Evolutionary conservation across 2,329 filamentous ascomycete genomes (phyloP), one percentile per base, ranked within the genome.

Genomic region (Penicillium capsulatum): DNA sequence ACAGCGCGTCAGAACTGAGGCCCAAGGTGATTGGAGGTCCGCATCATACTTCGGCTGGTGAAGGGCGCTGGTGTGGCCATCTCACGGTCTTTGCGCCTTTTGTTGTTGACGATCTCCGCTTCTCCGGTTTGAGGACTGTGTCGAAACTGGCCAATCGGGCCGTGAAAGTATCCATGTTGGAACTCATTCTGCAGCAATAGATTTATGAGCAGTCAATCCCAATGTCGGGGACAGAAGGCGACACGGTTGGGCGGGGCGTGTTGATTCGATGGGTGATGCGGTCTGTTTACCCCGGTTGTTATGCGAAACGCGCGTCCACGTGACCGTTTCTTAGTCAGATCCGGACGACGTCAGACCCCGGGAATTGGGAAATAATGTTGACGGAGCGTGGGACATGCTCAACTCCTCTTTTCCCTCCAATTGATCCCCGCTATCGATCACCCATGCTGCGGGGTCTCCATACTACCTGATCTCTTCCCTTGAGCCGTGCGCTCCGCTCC

Each of bases 101-200:
- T 34, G 73, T 73, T 42, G 74, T 78, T 9, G 86, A 92, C 19
- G 77, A 74, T 60, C 86, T 77, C 56, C 86, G 81, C 64, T 87
- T 87, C 26, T 76, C 69, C 9, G 77, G 75, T 29, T 61, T 59
- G 38, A 85, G 76, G 2, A 78, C 66, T 38, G 72, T 72, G 35
- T 84, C 76, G 64, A 97, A 98, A 8, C 88, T 91, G 20, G 81
- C 81, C 24, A 96, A 69, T 33, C 92, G 86, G 54, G 81, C 83
- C 50, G 88, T 81, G 50, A 81, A 82, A 11, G 84, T 84, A 52
- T 75, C 71, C 69, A 78, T 74, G 43, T 65, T 65, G 11, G 65
- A 48, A 36, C 44, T 44, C 57, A 61, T 63, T 36, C 22, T 45
- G 20, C n/a, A 27, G 17, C 10, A 14, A 15, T 17, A 17, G 24